Evolutionary conservation across 192 early-diverging fungal species (phyloP).

Genomic region (Coemansia aciculifera): DNA sequence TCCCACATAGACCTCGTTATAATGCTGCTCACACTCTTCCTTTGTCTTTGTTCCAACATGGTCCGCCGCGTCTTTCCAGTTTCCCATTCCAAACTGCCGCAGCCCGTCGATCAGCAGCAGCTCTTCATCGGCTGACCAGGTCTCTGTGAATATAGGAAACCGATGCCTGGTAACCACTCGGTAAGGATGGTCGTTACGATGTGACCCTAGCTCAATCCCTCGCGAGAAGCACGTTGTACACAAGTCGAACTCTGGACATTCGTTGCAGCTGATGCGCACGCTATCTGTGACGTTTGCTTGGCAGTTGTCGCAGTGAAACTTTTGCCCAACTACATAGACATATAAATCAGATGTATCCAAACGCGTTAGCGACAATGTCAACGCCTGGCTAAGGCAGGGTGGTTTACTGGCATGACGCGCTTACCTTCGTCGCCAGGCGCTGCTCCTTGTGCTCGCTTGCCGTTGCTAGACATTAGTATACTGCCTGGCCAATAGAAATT

Average conservation of each 20-base stretch:
- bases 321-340: conserved; percentile 45
- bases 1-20: conserved; percentile 77
- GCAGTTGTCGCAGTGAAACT: conserved; percentile 82
- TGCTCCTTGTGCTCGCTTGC: conserved; percentile 18
- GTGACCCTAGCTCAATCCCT: conserved; percentile 78
- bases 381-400: neutral
- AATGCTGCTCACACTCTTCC: conserved; percentile 88
- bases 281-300: conserved; percentile 85
- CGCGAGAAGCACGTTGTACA: conserved; percentile 92
- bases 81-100: conserved; percentile 92
- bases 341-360: neutral
- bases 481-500: neutral
- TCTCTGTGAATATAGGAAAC: conserved; percentile 85
- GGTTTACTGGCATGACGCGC: neutral
- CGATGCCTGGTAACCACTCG: conserved; percentile 69
- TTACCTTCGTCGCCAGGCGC: conserved; percentile 43
- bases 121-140: conserved; percentile 98
- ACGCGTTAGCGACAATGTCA: neutral
- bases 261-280: conserved; percentile 82
- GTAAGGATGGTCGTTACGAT: conserved; percentile 85
- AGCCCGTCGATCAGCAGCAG: conserved; percentile 87
- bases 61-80: conserved; percentile 94
- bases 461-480: conserved; percentile 12
- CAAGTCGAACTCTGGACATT: conserved; percentile 87
- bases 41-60: conserved; percentile 89